A percentile compares a stretch with the other conserved stretches of the same genome.
phyloP scores from a whole-genome alignment of 1,284 basidiomycete genomes.

The Agaricales sp. region DNA sequence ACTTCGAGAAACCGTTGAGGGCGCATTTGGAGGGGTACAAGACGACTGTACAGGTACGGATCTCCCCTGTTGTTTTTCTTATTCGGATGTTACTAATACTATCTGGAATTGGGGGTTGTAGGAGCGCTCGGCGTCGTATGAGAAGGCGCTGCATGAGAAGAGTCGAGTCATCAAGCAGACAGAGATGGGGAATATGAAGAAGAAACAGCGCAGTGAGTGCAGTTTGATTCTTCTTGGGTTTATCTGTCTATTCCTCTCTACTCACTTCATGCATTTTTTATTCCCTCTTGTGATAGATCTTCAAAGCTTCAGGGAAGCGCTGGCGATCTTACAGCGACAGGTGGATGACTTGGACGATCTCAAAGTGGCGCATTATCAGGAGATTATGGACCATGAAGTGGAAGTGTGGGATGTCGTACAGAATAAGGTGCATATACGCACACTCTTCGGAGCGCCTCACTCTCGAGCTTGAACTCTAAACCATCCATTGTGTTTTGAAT shows the following conservation, averaged over 20 bases:
- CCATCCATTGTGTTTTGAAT: background rate
- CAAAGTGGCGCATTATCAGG: slow-evolving; percentile 73
- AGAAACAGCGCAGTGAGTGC: slow-evolving; percentile 75
- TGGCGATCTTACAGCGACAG: slow-evolving; percentile 76
- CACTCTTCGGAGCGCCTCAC: slow-evolving; percentile 3
- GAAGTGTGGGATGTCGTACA: slow-evolving; percentile 89
- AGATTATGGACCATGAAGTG: slow-evolving; percentile 88
- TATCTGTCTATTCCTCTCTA: slow-evolving; percentile 4
- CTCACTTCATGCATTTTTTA: slow-evolving; percentile 5
- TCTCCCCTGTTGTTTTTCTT: too few species aligned
- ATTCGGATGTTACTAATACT: too few species aligned
- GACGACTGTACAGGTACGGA: slow-evolving; percentile 54
- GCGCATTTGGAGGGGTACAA: slow-evolving; percentile 80
- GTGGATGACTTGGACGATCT: slow-evolving; percentile 82
- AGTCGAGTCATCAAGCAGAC: slow-evolving; percentile 81
- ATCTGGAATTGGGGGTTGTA: slow-evolving; percentile 19
- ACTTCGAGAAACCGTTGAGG: slow-evolving; percentile 82
- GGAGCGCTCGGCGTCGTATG: slow-evolving; percentile 75
- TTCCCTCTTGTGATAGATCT: slow-evolving; percentile 45
- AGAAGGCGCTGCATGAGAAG: slow-evolving; percentile 71
- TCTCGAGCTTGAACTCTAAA: slow-evolving; percentile 10
- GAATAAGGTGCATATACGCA: slow-evolving; percentile 48
- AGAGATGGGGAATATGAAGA: slow-evolving; percentile 81
- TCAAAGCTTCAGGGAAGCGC: slow-evolving; percentile 78
- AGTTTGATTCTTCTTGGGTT: slow-evolving; percentile 4